Conservation (phyloP, 768 basidiomycete genomes). For the Lactarius trivialis region DNA sequence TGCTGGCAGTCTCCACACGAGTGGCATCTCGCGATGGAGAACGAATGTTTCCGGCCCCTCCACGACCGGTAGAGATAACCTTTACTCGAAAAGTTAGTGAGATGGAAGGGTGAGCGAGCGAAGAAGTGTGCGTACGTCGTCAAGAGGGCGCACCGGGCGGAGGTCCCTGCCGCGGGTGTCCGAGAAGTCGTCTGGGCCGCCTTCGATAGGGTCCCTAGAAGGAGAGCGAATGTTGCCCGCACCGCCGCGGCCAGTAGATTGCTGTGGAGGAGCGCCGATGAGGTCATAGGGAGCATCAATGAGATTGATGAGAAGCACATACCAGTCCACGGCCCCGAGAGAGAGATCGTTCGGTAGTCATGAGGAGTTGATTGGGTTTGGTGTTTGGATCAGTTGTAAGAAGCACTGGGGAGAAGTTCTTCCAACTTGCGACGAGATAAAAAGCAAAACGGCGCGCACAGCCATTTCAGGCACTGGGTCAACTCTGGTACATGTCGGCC, state of each 20-base stretch:
- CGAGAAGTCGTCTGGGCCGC: conserved; percentile 50
- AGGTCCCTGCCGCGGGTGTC: conserved; percentile 58
- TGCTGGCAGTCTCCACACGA: conserved; percentile 1
- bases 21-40: conserved; percentile 58
- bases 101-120: background rate
- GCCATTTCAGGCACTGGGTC: background rate
- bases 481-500: background rate
- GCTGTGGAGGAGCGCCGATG: conserved; percentile 27
- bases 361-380: background rate
- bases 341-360: conserved; percentile 5
- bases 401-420: background rate
- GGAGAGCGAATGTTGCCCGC: conserved; percentile 55
- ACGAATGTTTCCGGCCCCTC: conserved; percentile 81
- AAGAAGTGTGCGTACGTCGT: conserved; percentile 30
- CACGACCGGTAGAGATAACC: conserved; percentile 60
- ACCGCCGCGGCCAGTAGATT: conserved; percentile 63
- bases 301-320: background rate
- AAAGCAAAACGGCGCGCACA: conserved; percentile 3
- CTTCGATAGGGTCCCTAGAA: conserved; percentile 26
- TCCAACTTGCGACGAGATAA: background rate
- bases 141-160: conserved; percentile 28
- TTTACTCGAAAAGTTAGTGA: conserved; percentile 17
- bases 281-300: background rate
- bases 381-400: background rate
- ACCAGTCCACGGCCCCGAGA: conserved; percentile 11